Percentiles rank a stretch among this genome's conserved stretches.
Evolutionary conservation across 2,329 filamentous ascomycete species (phyloP).

Genomic region (Diaporthe vaccinii): DNA sequence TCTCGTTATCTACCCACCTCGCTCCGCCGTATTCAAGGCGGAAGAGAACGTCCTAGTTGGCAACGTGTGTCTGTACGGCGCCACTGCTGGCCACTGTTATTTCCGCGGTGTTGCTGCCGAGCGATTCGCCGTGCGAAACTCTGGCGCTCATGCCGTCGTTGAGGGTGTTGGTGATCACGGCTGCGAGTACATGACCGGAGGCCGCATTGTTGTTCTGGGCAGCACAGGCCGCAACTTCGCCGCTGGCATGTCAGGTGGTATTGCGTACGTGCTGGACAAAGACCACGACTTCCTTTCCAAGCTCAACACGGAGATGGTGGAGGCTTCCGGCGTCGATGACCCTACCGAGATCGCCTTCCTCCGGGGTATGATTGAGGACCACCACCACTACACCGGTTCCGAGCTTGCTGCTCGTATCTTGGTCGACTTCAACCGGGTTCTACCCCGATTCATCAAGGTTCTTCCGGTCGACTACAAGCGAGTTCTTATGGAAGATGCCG

Average conservation of each 20-base stretch:
- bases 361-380: constrained; percentile 92
- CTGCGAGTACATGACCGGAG: constrained; percentile 99
- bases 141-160: constrained; percentile 94
- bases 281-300: constrained; percentile 91
- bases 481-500: constrained; percentile 86
- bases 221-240: constrained; percentile 96
- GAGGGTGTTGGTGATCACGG: constrained; percentile 97
- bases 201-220: constrained; percentile 88
- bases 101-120: constrained; percentile 98
- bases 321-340: constrained; percentile 86
- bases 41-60: constrained; percentile 96
- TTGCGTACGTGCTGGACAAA: constrained; percentile 93
- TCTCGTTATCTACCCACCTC: constrained; percentile 92
- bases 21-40: constrained; percentile 91
- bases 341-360: constrained; percentile 91
- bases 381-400: constrained; percentile 97
- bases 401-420: constrained; percentile 93
- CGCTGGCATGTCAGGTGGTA: constrained; percentile 98
- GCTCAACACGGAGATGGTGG: constrained; percentile 98
- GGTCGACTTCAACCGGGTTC: constrained; percentile 93
- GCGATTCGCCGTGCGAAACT: constrained; percentile 97
- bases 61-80: constrained; percentile 95
- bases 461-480: constrained; percentile 97
- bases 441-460: constrained; percentile 93
- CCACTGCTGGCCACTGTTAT: constrained; percentile 90